Percentiles rank a stretch among this genome's conserved stretches.
phyloP scores from a whole-genome alignment of 2,329 filamentous ascomycete genomes.

The Drechslerella dactyloides region DNA sequence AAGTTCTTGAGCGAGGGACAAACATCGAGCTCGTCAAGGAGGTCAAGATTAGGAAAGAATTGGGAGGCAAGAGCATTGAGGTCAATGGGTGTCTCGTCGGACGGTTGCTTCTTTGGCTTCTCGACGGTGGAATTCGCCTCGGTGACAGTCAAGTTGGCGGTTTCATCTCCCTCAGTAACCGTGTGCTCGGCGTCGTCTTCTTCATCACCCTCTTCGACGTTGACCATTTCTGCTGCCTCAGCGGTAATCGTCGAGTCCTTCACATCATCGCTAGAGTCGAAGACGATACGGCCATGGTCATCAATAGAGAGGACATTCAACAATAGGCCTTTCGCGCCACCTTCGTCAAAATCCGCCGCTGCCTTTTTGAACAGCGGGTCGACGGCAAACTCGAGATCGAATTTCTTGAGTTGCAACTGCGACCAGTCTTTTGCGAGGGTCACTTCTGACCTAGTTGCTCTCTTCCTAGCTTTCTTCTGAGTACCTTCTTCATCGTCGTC shows the following conservation, averaged over 20 bases:
- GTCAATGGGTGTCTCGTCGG: constrained; percentile 76
- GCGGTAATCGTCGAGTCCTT: constrained; percentile 62
- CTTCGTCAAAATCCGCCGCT: constrained; percentile 97
- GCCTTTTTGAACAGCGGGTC: constrained; percentile 99
- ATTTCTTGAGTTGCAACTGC: constrained; percentile 90
- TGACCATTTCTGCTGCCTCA: constrained; percentile 54
- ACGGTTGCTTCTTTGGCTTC: constrained; percentile 58
- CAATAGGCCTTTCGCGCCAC: constrained; percentile 90
- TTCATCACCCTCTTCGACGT: constrained; percentile 55
- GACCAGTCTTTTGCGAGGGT: constrained; percentile 88
- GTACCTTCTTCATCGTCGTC: constrained; percentile 65
- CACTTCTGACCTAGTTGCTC: constrained; percentile 68
- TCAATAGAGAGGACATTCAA: constrained; percentile 98
- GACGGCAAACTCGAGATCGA: constrained; percentile 94
- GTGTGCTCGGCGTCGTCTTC: constrained; percentile 32
- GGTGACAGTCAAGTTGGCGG: constrained; percentile 55
- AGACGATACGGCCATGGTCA: constrained; percentile 87
- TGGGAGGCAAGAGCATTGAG: constrained; percentile 73
- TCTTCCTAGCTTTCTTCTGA: constrained; percentile 75
- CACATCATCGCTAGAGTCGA: constrained; percentile 93
- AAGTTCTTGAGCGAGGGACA: constrained; percentile 95
- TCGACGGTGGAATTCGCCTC: constrained; percentile 57
- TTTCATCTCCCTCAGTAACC: constrained; percentile 61
- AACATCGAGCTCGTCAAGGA: constrained; percentile 83
- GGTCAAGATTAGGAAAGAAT: constrained; percentile 82